Base-by-base conservation (phyloP, 2,329 filamentous ascomycete species). In the Ophiostoma pallidulum region DNA sequence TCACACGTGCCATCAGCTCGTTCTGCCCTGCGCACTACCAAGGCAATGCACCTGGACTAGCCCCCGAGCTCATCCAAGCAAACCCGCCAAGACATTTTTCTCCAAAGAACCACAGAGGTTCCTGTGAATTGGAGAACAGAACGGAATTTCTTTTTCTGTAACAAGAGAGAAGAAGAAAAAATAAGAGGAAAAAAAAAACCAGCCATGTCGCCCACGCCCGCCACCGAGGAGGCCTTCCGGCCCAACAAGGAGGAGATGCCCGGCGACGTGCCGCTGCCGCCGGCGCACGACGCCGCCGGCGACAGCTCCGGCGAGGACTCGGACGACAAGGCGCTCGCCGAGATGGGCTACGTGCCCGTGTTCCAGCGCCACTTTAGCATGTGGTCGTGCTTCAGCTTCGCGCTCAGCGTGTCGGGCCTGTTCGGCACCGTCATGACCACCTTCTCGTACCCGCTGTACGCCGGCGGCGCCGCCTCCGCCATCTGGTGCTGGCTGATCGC, bases 401-500 rank as follows among this genome's bases (percentile, higher is more conserved):
- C 76, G 43, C 71, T 79, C 56, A 72, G 68, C 55, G 75, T 79
- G 54, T 71, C 66, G 41, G 75, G 74, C 37, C 65, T 78, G 18
- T 78, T 75, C 56, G 67, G 73, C 24, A 77, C 73, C 8, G 68
- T 74, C 50, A 70, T 72, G 54, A 77, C 75, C 4, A 78, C 75
- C 28, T 74, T 76, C 56, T 65, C 64, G 12, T 76, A 72, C 55
- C 74, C 75, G 2, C 64, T 78, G 22, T 60, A 64, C 37, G 73
- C 74, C 13, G 74, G 74, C 51, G 75, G 75, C 43, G 66, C 71
- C 31, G 69, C 74, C 20, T 67, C 73, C 7, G 73, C 67, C 8
- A 67, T 79, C 4, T 79, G 75, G 75, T 77, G 70, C 58, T 79
- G 75, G 75, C 57, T 75, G 41, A 74, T 78, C 49, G 72, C 72